Evolutionary conservation across 2,329 filamentous ascomycete species (phyloP).

Genomic region (Monosporascus sp.): DNA sequence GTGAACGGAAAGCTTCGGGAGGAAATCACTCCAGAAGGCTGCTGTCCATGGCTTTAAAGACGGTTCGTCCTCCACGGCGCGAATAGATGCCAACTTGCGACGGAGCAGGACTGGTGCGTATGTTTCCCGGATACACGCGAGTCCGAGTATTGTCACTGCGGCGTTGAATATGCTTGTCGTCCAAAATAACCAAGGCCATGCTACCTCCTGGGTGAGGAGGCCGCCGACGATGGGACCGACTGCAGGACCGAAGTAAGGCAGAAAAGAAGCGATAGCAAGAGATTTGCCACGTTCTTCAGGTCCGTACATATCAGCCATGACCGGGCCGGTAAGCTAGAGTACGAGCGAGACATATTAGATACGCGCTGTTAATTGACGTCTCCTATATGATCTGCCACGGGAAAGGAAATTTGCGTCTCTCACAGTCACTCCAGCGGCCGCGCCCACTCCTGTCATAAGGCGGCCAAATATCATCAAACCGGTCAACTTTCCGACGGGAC

Average conservation of each 20-base stretch:
- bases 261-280: conserved; percentile 26
- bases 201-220: conserved; percentile 56
- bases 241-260: conserved; percentile 52
- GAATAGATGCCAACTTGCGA: conserved; percentile 46
- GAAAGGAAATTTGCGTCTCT: too few species aligned
- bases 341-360: background rate
- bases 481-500: conserved; percentile 25
- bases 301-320: conserved; percentile 32
- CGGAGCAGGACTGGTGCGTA: conserved; percentile 59
- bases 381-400: too few species aligned
- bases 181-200: conserved; percentile 70
- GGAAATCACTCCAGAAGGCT: conserved; percentile 14
- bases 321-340: conserved; percentile 26
- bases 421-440: conserved; percentile 25
- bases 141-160: conserved; percentile 46
- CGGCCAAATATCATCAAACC: conserved; percentile 27
- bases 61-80: conserved; percentile 41
- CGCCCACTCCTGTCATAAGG: conserved; percentile 24
- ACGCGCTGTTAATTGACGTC: too few species aligned
- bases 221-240: conserved; percentile 65
- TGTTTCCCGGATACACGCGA: conserved; percentile 57
- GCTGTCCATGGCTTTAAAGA: conserved; percentile 31
- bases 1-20: conserved; percentile 27
- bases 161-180: conserved; percentile 55
- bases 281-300: conserved; percentile 32